Conservation (phyloP, 352 stramenopile species). For the Phytophthora boehmeriae region DNA sequence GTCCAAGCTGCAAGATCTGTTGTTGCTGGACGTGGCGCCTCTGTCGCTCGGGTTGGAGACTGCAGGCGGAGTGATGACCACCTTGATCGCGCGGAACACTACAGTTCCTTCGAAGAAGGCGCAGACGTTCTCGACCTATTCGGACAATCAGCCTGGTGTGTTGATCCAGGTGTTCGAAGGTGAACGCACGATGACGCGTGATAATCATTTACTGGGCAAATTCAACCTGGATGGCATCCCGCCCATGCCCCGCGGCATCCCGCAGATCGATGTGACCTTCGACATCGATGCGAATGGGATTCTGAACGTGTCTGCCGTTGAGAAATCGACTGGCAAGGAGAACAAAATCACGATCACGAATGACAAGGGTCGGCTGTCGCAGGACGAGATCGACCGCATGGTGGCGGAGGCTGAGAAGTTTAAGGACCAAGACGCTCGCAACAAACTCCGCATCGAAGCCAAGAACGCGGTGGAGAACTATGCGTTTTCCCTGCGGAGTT, state of each 20-base stretch:
- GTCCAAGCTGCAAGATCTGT: constrained; percentile 84
- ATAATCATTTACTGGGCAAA: constrained; percentile 90
- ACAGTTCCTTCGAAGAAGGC: constrained; percentile 86
- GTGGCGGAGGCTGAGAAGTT: constrained; percentile 97
- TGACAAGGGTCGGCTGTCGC: constrained; percentile 96
- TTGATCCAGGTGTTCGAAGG: constrained; percentile 91
- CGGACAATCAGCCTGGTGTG: constrained; percentile 86
- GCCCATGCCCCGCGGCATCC: constrained; percentile 84
- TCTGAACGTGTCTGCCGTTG: constrained; percentile 92
- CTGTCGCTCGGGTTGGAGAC: constrained; percentile 87
- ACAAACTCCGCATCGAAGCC: constrained; percentile 96
- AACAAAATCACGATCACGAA: constrained; percentile 99
- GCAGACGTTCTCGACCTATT: constrained; percentile 87
- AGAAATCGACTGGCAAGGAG: constrained; percentile 97
- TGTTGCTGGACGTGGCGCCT: constrained; percentile 89
- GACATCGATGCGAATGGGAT: constrained; percentile 92
- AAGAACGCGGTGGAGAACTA: constrained; percentile 98
- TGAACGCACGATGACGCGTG: constrained; percentile 93
- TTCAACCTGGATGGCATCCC: constrained; percentile 87
- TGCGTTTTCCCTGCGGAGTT: constrained; percentile 93
- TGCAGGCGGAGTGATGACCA: constrained; percentile 86
- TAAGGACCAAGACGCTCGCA: constrained; percentile 96
- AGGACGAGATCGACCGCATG: constrained; percentile 99
- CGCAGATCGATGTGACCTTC: constrained; percentile 90
- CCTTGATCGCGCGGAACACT: constrained; percentile 84